Conservation (phyloP, 2,329 filamentous ascomycete genomes). For the Aureobasidium sp. region DNA sequence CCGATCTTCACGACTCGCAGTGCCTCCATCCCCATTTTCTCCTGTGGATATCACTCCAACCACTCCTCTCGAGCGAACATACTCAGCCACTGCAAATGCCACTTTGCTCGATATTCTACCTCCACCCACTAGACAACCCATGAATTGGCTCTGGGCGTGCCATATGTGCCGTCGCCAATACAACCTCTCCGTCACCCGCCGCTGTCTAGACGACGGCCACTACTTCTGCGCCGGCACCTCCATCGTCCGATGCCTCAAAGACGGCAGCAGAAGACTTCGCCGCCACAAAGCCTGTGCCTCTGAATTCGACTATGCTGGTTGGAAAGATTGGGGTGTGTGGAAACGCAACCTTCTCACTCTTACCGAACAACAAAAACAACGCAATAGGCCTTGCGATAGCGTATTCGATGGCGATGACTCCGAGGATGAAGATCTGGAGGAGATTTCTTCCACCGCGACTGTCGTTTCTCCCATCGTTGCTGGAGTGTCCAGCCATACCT, state of each 20-base stretch:
- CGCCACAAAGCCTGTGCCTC: conserved; percentile 49
- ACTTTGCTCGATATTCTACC: conserved; percentile 22
- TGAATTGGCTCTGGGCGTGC: conserved; percentile 60
- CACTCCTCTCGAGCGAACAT: conserved; percentile 25
- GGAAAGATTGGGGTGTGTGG: conserved; percentile 56
- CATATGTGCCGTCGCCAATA: conserved; percentile 56
- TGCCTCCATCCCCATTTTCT: conserved; percentile 51
- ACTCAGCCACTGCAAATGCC: conserved; percentile 25
- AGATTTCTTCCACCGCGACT: not conserved
- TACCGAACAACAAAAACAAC: conserved; percentile 25
- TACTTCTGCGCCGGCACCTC: conserved; percentile 56
- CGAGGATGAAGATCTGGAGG: conserved; percentile 20
- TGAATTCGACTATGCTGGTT: conserved; percentile 60
- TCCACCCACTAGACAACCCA: conserved; percentile 36
- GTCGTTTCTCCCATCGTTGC: not conserved
- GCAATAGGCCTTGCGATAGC: not conserved
- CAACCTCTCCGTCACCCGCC: conserved; percentile 53
- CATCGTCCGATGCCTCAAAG: conserved; percentile 37
- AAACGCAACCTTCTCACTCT: conserved; percentile 31
- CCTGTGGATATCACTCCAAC: conserved; percentile 30
- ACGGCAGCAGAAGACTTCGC: conserved; percentile 31
- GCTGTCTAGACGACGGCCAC: conserved; percentile 62
- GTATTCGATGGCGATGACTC: conserved; percentile 21
- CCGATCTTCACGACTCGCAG: conserved; percentile 47
- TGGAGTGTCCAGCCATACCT: not conserved